phyloP scores from a whole-genome alignment of 2,329 filamentous ascomycete species.

The Talaromyces sp. region DNA sequence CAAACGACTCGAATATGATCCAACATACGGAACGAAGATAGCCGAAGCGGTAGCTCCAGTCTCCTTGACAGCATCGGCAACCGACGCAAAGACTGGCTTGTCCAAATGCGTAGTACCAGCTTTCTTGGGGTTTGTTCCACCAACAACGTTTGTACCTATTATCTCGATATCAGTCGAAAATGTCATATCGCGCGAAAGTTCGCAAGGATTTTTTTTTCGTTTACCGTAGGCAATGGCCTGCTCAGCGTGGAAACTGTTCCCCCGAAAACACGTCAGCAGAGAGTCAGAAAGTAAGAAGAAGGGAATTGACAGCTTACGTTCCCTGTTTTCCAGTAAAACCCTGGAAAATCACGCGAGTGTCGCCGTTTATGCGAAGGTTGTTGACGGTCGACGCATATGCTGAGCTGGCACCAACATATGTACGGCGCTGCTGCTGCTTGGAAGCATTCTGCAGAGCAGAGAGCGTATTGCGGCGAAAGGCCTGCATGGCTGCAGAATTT shows the following conservation, averaged over 20 bases:
- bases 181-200: conserved; percentile 19
- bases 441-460: conserved; percentile 60
- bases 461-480: conserved; percentile 67
- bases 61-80: conserved; percentile 80
- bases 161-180: not conserved
- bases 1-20: conserved; percentile 49
- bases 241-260: conserved; percentile 81
- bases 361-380: conserved; percentile 86
- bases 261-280: conserved; percentile 26
- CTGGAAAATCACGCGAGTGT: conserved; percentile 95
- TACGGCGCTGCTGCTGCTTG: conserved; percentile 57
- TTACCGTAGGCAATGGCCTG: conserved; percentile 98
- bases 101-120: conserved; percentile 84
- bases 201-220: conserved; percentile 4
- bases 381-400: conserved; percentile 67
- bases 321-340: conserved; percentile 97
- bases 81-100: conserved; percentile 86
- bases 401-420: conserved; percentile 66
- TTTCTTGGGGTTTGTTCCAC: conserved; percentile 99
- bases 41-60: conserved; percentile 87
- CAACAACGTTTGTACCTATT: conserved; percentile 89
- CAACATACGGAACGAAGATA: conserved; percentile 95
- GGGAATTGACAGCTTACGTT: conserved; percentile 59
- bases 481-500: conserved; percentile 63
- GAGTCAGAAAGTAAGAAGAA: not conserved